Base-by-base conservation (phyloP, 2,329 filamentous ascomycete species). In the Hymenotorrendiella dingleyae region DNA sequence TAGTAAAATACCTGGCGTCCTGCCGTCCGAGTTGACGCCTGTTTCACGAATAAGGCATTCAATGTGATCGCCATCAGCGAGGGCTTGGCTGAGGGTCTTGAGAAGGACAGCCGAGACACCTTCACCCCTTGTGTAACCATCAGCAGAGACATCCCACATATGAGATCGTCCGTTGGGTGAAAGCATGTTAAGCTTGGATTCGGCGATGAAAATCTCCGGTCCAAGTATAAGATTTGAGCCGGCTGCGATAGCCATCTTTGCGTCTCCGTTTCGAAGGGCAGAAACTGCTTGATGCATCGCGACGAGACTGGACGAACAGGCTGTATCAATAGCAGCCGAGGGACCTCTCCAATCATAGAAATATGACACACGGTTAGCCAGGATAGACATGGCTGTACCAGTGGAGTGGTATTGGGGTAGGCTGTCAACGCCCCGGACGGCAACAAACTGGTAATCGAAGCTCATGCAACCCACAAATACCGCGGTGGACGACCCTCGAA, bases 1-100 rank as follows among this genome's bases (percentile, higher is more conserved):
- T n/a, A n/a, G n/a, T n/a, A n/a, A n/a, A n/a, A n/a, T n/a, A 6
- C 28, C 28, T 14, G 54, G 61, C 33, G 48, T 73, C 66, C 24
- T 60, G 62, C 49, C 47, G 45, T 72, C 79, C 41, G 75, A 71
- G 46, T 79, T 80, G 26, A 73, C 65, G 12, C 45, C 45, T n/a
- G 43, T 49, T 19, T 45, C 48, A 12, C 74, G 67, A 40, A 81
- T 73, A 20, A 80, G 66, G 9, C 68, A 71, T 6, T 73, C 68
- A 42, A 80, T 75, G 0, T 70, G 70, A 54, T 84, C 78, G 16
- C 75, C 74, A 50, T 78, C 73, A 8, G 64, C 63, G 6, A 83
- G 52, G 2, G 70, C 70, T 29, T 65, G 56, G 8, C 64, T 63
- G 4, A 83, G 62, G 2, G 68, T 68, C 59, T 84, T 84, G 35